A percentile compares a stretch with the other conserved stretches of the same genome.
Conservation (phyloP, 768 basidiomycete species). For the Boletales sp. region DNA sequence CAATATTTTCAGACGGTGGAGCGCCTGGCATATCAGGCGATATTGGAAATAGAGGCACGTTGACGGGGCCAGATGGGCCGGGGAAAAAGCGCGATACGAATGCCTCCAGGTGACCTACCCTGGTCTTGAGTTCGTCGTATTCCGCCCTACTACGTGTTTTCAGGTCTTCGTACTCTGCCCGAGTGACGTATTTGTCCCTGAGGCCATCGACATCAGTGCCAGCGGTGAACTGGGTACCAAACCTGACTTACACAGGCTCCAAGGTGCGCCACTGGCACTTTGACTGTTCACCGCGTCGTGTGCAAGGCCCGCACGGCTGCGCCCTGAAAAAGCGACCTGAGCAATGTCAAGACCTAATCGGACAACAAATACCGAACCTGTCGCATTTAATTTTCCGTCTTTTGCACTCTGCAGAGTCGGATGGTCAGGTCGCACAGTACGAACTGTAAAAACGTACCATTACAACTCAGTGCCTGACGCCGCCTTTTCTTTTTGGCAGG, state of each 20-base stretch:
- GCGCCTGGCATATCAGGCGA: conserved; percentile 28
- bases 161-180: conserved; percentile 74
- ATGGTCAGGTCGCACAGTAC: conserved; percentile 13
- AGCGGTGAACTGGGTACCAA: neutral
- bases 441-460: conserved; percentile 48
- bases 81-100: conserved; percentile 43
- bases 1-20: conserved; percentile 22
- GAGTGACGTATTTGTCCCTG: conserved; percentile 79
- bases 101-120: conserved; percentile 58
- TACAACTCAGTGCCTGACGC: conserved; percentile 80
- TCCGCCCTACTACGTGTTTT: conserved; percentile 43
- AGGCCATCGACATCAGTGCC: conserved; percentile 10
- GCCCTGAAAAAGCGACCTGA: conserved; percentile 43
- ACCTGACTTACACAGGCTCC: conserved; percentile 65
- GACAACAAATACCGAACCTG: conserved; percentile 45
- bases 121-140: conserved; percentile 56
- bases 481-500: conserved; percentile 82
- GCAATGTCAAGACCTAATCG: conserved; percentile 4
- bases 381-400: conserved; percentile 87
- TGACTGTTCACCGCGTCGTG: conserved; percentile 71
- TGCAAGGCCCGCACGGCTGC: conserved; percentile 80
- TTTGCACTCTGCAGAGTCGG: conserved; percentile 62
- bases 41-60: conserved; percentile 29
- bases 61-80: conserved; percentile 24
- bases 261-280: conserved; percentile 83